A percentile compares a stretch with the other conserved stretches of the same genome.
Evolutionary conservation across 768 basidiomycete genomes (phyloP).

Genomic region (Naematelia encephala): DNA sequence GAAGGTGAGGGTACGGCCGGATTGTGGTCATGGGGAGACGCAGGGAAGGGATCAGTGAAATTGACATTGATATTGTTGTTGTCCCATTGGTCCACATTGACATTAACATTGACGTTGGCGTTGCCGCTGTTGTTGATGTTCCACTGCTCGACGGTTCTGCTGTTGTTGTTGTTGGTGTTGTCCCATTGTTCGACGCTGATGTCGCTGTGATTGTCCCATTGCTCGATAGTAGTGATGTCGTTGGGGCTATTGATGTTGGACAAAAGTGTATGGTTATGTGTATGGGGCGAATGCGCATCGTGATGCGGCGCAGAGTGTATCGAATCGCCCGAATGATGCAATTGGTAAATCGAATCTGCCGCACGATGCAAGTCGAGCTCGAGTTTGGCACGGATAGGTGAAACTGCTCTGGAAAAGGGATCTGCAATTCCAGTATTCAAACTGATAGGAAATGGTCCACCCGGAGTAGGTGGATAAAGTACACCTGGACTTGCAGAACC

Average conservation of each 20-base stretch:
- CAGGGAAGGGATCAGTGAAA: neutral
- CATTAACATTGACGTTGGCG: neutral
- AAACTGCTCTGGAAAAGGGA: slow-evolving; percentile 25
- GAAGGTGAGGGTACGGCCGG: neutral
- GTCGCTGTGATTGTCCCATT: neutral
- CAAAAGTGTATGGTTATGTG: too few species aligned
- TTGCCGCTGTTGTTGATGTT: neutral
- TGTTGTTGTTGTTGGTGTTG: neutral
- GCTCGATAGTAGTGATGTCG: too few species aligned
- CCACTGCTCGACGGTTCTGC: too few species aligned
- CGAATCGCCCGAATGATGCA: too few species aligned
- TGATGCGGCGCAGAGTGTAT: too few species aligned
- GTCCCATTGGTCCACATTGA: too few species aligned
- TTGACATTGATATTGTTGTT: neutral
- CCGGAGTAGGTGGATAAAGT: slow-evolving; percentile 15
- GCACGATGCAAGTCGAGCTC: neutral
- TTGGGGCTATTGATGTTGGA: too few species aligned
- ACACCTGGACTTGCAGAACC: neutral
- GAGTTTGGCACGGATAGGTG: slow-evolving; percentile 13
- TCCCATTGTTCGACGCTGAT: too few species aligned
- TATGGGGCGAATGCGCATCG: too few species aligned
- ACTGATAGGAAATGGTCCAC: slow-evolving; percentile 15
- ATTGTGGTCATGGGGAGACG: neutral
- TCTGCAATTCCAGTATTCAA: slow-evolving; percentile 6
- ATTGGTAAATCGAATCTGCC: too few species aligned